Base-by-base conservation (phyloP, 2,329 filamentous ascomycete species). In the Epicoccum sorghinum region DNA sequence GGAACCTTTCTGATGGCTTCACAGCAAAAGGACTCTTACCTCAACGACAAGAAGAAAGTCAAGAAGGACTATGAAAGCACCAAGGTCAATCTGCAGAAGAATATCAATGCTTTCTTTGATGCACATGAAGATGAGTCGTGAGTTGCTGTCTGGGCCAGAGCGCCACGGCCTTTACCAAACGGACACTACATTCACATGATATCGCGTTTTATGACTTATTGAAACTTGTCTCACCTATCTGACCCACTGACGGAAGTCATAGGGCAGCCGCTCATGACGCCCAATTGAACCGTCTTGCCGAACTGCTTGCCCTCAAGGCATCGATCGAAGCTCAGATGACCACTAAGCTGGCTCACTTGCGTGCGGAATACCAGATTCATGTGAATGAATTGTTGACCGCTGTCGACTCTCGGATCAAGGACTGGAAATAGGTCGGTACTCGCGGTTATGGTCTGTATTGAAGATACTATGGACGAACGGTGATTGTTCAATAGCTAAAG, bases 21-120 rank as follows among this genome's bases (percentile, higher is more conserved):
- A 18, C 47, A 73, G 69, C 66, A 68, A 65, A 66, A 61, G 57
- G 69, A 66, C 46, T 67, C 68, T 47, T 59, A 66, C 47, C 7
- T 47, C 18, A 36, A 43, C 47, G 58, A 55, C 40, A 68, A 66
- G 47, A 37, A 62, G 25, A 36, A 23, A 22, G 51, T 72, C n/a
- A 46, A 55, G 38, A 65, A 65, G 29, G 37, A 52, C 2, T 72
- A 73, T 53, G 39, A 51, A 4, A 37, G 18, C 7, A 46, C 56
- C 24, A 47, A 53, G 22, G 35, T 53, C 18, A 42, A 52, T 1
- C 36, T 58, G n/a, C 51, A 66, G 30, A 42, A 52, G 7, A 52
- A 52, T 13, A 67, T 75, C 54, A 58, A 47, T 33, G 52, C 47
- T 0, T 30, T 67, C 5, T 72, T 73, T 40, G 61, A 65, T 13